Evolutionary conservation across 352 stramenopile genomes (phyloP), one percentile per base, ranked within the genome.

Genomic region (Thraustotheca clavata): DNA sequence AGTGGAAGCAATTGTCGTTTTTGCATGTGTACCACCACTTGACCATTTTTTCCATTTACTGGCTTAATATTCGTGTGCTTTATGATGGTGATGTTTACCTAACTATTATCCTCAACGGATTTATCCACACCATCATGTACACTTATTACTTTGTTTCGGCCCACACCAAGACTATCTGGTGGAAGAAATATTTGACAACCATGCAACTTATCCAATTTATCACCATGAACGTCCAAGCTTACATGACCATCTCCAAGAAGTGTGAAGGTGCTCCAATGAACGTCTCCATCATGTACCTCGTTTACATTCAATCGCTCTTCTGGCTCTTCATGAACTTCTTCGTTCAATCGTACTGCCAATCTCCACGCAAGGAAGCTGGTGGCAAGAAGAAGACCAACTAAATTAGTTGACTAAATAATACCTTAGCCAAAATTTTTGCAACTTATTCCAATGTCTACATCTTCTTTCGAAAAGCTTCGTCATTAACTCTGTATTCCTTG

Each of bases 121-220:
- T 98, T 73, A 98, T 99, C 70, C 96, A 99, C 79, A 97, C 92
- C 26, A 94, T 99, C 69, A 98, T 99, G 95, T 99, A 99, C 86
- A 98, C 91, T 38, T 99, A 99, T 77, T 99, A 98, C 88, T 98
- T 98, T 67, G 94, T 98, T 38, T 96, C 88, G 75, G 94, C 97
- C 66, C 92, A 98, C 78, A 98, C 94, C 49, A 95, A 94, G 67
- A 85, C 96, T 63, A 98, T 98, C 73, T 98, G 94, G 94, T 99
- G 95, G 95, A 98, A 98, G 71, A 97, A 93, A 49, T 96, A 91
- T 75, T 76, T 99, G 26, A 99, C 96, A 46, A 77, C 85, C 27
- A 87, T 98, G 73, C 96, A 99, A 76, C 73, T 99, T 73, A 83
- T 96, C 48, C 95, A 98, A 76, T 98, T 98, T 65, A 40, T 91